Evolutionary conservation across 1,284 basidiomycete genomes (phyloP), one percentile per base, ranked within the genome.

Genomic region (Ceratorhiza oryzae-sativae): DNA sequence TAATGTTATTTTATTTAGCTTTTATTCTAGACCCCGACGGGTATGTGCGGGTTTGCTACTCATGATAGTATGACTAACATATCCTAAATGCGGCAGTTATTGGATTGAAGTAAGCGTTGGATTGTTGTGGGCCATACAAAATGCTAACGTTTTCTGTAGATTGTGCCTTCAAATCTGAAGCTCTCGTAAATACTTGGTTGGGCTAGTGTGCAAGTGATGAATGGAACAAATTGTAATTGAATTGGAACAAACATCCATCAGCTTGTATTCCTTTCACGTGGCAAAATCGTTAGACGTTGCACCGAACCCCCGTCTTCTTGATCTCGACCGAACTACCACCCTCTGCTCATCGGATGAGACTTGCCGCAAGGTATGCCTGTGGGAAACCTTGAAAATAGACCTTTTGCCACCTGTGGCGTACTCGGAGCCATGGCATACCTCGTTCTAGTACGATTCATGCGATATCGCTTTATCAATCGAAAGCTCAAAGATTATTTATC

Each of bases 21-120:
- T 97, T 97, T 80, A 90, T 95, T 77, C 82, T 93, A 80, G 94
- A 96, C 80, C 94, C 94, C 30, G 93, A 94, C 82, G 89, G 89
- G 87, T 78, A 53, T 41, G 77, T 73, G 12, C 20, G 20, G 15
- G 34, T 42, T 4, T 39, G 36, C 27, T 32, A 20, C 53, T 32
- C 23, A 32, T 39, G 70, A 20, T 49, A 49, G 39, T 13, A 51
- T 56, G 49, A 46, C 73, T 58, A 49, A 32, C 12, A 51, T 42
- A 13, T 56, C n/a, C 10, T 12, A 15, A 46, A n/a, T 41, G 20
- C 34, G 27, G 20, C 20, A 75, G 75, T 30, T 91, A 77, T 53
- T 78, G 77, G 77, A 67, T 78, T 48, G 77, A 77, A 72, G 75
- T 73, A 30, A 65, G 59, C 15, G 6, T 39, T 18, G 23, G 4